These are phyloP conservation scores for Fusarium nisikadoi DNA, from an alignment of 2,329 filamentous ascomycete species.

Conservation along the genomic window DNA sequence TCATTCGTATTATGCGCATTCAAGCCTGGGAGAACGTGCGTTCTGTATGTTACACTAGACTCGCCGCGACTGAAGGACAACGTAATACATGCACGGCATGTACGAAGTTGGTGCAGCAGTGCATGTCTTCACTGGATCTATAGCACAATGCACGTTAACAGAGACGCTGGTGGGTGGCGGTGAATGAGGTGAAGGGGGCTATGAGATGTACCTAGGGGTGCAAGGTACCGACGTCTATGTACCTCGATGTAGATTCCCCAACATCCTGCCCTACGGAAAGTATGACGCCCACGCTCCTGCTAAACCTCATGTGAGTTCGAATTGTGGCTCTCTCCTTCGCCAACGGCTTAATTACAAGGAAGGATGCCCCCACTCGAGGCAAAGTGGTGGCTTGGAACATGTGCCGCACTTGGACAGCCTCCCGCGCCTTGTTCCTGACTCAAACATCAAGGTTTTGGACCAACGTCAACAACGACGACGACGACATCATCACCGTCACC, in stretches of 20 bases:
- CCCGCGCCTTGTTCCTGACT: conserved; percentile 34
- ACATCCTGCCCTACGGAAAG: conserved; percentile 10
- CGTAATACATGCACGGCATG: conserved; percentile 26
- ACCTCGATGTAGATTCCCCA: conserved; percentile 2
- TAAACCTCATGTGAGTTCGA: conserved; percentile 27
- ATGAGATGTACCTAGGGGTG: neutral
- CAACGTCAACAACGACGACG: conserved; percentile 8
- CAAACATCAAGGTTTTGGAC: conserved; percentile 29
- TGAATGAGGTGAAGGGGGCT: conserved; percentile 11
- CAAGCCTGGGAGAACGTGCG: neutral
- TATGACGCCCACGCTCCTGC: conserved; percentile 20
- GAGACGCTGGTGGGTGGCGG: conserved; percentile 12
- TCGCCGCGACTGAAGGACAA: conserved; percentile 9
- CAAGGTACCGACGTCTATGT: neutral
- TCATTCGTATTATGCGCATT: neutral
- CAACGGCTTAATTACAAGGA: conserved; percentile 34
- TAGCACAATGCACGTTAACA: neutral
- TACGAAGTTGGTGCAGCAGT: conserved; percentile 32
- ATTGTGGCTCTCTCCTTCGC: conserved; percentile 24
- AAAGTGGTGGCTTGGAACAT: conserved; percentile 34
- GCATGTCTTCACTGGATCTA: conserved; percentile 1
- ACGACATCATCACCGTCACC: conserved; percentile 14
- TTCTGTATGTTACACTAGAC: conserved; percentile 5
- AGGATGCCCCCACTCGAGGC: conserved; percentile 16
- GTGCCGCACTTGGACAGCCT: conserved; percentile 29